Percentiles rank a stretch among this genome's conserved stretches.
Evolutionary conservation across 805 yeast genomes (phyloP).

Genomic region (Pichia paraexigua): DNA sequence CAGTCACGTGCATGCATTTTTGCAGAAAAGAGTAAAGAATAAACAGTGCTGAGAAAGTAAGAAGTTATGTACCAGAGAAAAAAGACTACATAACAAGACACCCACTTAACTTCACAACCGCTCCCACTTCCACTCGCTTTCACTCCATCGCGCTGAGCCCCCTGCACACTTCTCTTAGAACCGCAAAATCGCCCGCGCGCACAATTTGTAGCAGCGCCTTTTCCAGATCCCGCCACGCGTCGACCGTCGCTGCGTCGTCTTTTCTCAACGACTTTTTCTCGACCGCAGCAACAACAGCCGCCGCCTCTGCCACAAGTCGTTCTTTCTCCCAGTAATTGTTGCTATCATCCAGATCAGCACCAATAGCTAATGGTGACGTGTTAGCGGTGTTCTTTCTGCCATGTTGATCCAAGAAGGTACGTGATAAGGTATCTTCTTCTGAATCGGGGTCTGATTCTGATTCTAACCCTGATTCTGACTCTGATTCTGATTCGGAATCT

Average conservation of each 20-base stretch:
- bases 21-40: not conserved
- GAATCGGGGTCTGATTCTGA: not conserved
- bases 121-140: not conserved
- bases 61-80: too few species aligned
- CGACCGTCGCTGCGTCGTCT: not conserved
- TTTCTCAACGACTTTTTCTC: not conserved
- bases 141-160: constrained; percentile 1
- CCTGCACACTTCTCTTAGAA: not conserved
- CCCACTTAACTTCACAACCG: not conserved
- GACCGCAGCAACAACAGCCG: not conserved
- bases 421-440: constrained; percentile 1
- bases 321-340: not conserved
- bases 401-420: not conserved
- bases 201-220: not conserved
- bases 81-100: too few species aligned
- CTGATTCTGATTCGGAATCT: not conserved
- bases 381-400: not conserved
- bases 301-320: not conserved
- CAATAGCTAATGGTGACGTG: constrained; percentile 2
- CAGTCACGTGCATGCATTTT: constrained; percentile 34
- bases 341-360: not conserved
- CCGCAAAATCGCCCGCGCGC: not conserved
- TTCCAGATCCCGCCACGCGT: not conserved
- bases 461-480: not conserved
- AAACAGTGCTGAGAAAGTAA: not conserved